Evolutionary conservation across 116 monocot species (phyloP).

Genomic region (Thalassia testudinum): DNA sequence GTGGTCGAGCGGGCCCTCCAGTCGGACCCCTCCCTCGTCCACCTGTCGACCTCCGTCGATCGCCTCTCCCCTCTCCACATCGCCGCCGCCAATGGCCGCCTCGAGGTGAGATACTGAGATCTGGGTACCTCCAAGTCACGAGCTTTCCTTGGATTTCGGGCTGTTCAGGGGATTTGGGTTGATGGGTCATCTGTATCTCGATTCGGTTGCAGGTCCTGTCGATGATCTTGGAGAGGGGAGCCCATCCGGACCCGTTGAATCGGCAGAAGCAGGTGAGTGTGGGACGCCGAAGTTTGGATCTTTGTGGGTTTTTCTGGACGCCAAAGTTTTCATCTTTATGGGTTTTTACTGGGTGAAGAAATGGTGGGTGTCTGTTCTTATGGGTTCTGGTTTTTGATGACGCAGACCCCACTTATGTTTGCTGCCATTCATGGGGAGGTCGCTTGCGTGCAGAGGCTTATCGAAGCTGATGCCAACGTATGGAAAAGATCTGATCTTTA

Average conservation of each 20-base stretch:
- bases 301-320: neutral
- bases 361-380: neutral
- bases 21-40: slow-evolving; percentile 17
- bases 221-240: slow-evolving; percentile 15
- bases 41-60: slow-evolving; percentile 28
- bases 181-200: neutral
- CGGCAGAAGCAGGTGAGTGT: slow-evolving; percentile 25
- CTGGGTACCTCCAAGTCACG: too few relatives aligned
- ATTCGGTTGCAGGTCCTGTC: slow-evolving; percentile 1
- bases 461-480: slow-evolving; percentile 65
- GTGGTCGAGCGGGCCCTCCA: slow-evolving; percentile 12
- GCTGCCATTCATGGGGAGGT: slow-evolving; percentile 73
- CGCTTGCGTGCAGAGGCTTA: slow-evolving; percentile 51
- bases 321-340: neutral
- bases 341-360: neutral
- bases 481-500: neutral
- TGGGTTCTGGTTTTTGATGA: neutral
- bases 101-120: slow-evolving; percentile 18
- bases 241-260: slow-evolving; percentile 18
- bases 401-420: slow-evolving; percentile 73
- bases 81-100: slow-evolving; percentile 54
- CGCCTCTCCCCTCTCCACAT: slow-evolving; percentile 64
- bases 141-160: too few relatives aligned
- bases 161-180: neutral
- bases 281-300: neutral